These are phyloP conservation scores for Auxenochlorella pyrenoidosa DNA, from an alignment of 139 green algal species.

Conservation along the genomic window DNA sequence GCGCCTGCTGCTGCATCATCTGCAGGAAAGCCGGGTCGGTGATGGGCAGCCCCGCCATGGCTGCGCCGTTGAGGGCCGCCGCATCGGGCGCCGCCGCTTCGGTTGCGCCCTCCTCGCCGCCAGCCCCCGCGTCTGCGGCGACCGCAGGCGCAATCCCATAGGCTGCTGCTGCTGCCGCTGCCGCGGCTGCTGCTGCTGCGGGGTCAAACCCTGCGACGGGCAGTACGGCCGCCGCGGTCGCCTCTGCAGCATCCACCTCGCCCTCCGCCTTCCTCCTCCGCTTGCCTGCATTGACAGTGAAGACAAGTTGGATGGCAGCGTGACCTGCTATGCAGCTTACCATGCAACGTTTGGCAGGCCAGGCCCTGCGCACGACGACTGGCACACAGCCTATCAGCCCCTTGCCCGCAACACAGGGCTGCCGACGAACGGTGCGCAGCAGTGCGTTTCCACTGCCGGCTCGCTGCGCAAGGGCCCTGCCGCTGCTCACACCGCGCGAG, in stretches of 20 bases:
- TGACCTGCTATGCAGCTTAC: no score
- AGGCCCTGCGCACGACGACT: no score
- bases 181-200: neutral
- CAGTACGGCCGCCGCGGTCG: neutral
- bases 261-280: neutral
- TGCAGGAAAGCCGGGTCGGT: neutral
- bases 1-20: conserved; percentile 15
- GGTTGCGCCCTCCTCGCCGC: neutral
- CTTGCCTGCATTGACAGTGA: neutral
- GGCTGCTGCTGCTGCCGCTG: neutral
- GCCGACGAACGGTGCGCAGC: no score
- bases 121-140: neutral
- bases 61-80: neutral
- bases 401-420: no score
- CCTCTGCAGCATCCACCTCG: neutral
- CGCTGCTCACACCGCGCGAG: no score
- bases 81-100: neutral
- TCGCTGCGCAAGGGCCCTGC: no score
- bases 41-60: neutral
- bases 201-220: neutral
- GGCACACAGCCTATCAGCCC: no score
- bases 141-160: neutral
- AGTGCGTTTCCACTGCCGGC: no score
- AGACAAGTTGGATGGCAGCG: neutral
- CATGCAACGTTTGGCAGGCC: no score